Conservation (phyloP, 2,329 filamentous ascomycete species). For the Purpureocillium lavendulum region DNA sequence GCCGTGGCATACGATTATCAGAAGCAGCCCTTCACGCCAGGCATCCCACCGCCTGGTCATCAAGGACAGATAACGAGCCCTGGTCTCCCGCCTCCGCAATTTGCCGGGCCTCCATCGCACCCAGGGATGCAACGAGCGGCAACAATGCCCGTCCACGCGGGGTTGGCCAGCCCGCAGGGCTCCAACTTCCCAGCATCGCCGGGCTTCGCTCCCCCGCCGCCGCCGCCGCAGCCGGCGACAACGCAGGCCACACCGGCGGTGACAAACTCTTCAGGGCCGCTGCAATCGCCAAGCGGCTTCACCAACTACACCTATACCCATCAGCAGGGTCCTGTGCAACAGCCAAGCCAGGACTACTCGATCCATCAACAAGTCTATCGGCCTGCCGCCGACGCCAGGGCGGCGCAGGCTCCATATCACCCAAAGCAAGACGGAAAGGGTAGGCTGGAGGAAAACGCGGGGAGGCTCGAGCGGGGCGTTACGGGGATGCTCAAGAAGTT, state of each 20-base stretch:
- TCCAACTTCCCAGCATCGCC: slow-evolving; percentile 36
- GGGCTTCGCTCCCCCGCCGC: slow-evolving; percentile 30
- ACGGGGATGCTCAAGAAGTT: slow-evolving; percentile 68
- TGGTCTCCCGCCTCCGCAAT: slow-evolving; percentile 32
- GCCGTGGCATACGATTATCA: slow-evolving; percentile 50
- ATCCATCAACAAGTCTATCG: slow-evolving; percentile 64
- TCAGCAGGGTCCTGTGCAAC: slow-evolving; percentile 15
- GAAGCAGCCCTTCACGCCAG: slow-evolving; percentile 42
- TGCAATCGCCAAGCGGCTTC: slow-evolving; percentile 45
- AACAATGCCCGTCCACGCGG: slow-evolving; percentile 38
- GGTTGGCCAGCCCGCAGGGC: slow-evolving; percentile 33
- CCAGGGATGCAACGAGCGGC: slow-evolving; percentile 37
- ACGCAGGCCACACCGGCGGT: slow-evolving; percentile 19
- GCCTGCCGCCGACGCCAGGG: slow-evolving; percentile 49
- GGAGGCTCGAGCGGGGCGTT: slow-evolving; percentile 60
- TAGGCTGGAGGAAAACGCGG: slow-evolving; percentile 57
- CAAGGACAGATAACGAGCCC: slow-evolving; percentile 35
- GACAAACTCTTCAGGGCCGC: slow-evolving; percentile 26
- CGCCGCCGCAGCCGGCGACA: slow-evolving; percentile 17
- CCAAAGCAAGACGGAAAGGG: slow-evolving; percentile 36
- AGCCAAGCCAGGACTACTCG: slow-evolving; percentile 35
- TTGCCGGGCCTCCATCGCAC: slow-evolving; percentile 28
- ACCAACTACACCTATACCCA: slow-evolving; percentile 41
- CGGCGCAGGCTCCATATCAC: slow-evolving; percentile 26
- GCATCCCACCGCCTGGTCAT: slow-evolving; percentile 38